These are phyloP conservation scores for Mikania micrantha DNA, from an alignment of 129 eudicot species.

Conservation along the genomic window DNA sequence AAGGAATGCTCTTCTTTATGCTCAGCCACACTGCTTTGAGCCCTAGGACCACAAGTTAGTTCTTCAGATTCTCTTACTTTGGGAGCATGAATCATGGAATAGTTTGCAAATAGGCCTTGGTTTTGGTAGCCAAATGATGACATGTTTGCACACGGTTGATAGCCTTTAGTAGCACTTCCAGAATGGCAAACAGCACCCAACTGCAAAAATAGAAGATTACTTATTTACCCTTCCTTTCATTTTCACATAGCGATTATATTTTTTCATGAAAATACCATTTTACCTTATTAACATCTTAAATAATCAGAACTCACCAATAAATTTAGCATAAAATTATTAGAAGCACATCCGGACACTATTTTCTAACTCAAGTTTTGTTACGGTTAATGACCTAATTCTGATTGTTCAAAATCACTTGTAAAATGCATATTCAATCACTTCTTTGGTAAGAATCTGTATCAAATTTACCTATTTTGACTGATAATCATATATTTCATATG, in stretches of 20 bases:
- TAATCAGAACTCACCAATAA: neutral
- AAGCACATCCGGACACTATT: neutral
- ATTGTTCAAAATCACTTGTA: neutral
- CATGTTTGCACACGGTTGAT: conserved; percentile 32
- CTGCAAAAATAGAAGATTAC: neutral
- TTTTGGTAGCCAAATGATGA: conserved; percentile 44
- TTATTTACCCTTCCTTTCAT: neutral
- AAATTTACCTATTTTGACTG: neutral
- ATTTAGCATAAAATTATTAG: neutral
- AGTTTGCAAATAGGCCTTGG: conserved; percentile 35
- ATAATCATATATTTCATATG: neutral
- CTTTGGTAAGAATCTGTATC: too few relatives aligned
- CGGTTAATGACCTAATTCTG: neutral
- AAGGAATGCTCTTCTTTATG: conserved; percentile 27
- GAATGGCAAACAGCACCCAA: conserved; percentile 39
- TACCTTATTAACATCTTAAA: neutral
- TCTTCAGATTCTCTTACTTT: conserved; percentile 52
- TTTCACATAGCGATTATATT: neutral
- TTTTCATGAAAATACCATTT: neutral
- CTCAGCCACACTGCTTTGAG: conserved; percentile 28
- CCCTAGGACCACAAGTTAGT: conserved; percentile 83
- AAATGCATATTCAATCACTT: neutral
- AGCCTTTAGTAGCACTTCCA: conserved; percentile 29
- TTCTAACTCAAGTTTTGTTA: neutral
- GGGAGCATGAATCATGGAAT: conserved; percentile 29